Base-by-base conservation (phyloP, 2,329 filamentous ascomycete species). In the Corynespora cassiicola region DNA sequence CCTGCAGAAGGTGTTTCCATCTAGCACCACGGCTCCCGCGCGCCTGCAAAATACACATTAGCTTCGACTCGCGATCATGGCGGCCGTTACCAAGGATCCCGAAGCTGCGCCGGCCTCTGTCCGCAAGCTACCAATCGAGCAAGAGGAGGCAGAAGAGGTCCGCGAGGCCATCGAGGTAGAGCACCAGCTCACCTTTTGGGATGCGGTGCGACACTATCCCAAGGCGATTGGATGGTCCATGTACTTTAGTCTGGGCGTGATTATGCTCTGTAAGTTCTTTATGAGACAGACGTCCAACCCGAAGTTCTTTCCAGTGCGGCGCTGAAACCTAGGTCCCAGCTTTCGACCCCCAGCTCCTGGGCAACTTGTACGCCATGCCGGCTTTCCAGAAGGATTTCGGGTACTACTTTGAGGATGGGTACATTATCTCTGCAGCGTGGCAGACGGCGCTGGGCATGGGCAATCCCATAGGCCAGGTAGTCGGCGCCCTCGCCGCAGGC, bases 341-440 rank as follows among this genome's bases (percentile, higher is more conserved):
- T 4, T 87, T 85, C 53, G 82, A 86, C 56, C 79, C 81, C 0
- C 82, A 86, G 57, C 74, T 86, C 7, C 73, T 85, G 12, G 81
- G 81, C 16, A 82, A 82, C 44, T 72, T 86, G 36, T 85, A 81
- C 51, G 76, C 79, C 3, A 78, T 76, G 32, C 78, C 79, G 0
- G 75, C 76, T n/a, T 84, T 84, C 53, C 74, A 78, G 45, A 57
- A 62, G 14, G 75, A 81, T 47, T 83, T 82, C 54, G 80, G 80
- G 2, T 76, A 80, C 43, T 41, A 67, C 3, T 79, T 73, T 37
- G 49, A 76, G 10, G 71, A 72, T 14, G 63, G 63, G 6, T 70
- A 65, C 37, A 63, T 67, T 39, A 64, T 71, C 12, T 56, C 54
- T 12, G 67, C 69, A 6, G 50, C 58, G 6, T 72, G 69, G 69